A percentile compares a stretch with the other conserved stretches of the same genome.
Conservation (phyloP, 176 grass and related monocot genomes). For the Oryza brachyantha region DNA sequence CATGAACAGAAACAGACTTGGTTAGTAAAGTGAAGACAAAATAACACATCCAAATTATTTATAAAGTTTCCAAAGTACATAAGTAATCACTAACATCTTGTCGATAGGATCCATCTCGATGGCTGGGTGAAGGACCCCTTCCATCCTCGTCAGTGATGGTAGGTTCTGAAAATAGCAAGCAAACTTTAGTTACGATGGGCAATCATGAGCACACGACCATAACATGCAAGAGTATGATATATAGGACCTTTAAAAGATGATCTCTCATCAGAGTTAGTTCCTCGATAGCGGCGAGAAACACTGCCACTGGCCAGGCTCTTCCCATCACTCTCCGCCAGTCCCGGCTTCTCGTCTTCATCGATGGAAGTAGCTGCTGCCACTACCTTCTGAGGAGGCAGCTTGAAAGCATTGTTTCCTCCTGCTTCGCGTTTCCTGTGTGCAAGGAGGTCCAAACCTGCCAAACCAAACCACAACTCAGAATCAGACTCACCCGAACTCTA, state of each 20-base stretch:
- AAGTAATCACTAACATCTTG: slow-evolving; percentile 49
- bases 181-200: slow-evolving; percentile 4
- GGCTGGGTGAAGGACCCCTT: slow-evolving; percentile 31
- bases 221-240: not conserved
- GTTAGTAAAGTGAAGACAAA: slow-evolving; percentile 13
- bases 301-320: slow-evolving; percentile 13
- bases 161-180: slow-evolving; percentile 45
- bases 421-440: slow-evolving; percentile 62
- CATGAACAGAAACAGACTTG: slow-evolving; percentile 17
- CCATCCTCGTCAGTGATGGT: slow-evolving; percentile 37
- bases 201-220: slow-evolving; percentile 7
- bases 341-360: slow-evolving; percentile 74
- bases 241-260: slow-evolving; percentile 37
- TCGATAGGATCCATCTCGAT: slow-evolving; percentile 28
- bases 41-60: not conserved
- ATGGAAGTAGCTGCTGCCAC: slow-evolving; percentile 41
- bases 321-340: slow-evolving; percentile 33
- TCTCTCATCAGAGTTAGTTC: slow-evolving; percentile 48
- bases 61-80: slow-evolving; percentile 25
- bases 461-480: slow-evolving; percentile 19
- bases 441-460: slow-evolving; percentile 74
- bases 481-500: slow-evolving; percentile 16
- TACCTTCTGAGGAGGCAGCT: slow-evolving; percentile 49
- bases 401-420: slow-evolving; percentile 42
- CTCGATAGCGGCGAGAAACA: slow-evolving; percentile 58